Percentiles rank a stretch among this genome's conserved stretches.
Evolutionary conservation across 202 grass and related monocot genomes (phyloP).

Genomic region (Zoysia matrella): DNA sequence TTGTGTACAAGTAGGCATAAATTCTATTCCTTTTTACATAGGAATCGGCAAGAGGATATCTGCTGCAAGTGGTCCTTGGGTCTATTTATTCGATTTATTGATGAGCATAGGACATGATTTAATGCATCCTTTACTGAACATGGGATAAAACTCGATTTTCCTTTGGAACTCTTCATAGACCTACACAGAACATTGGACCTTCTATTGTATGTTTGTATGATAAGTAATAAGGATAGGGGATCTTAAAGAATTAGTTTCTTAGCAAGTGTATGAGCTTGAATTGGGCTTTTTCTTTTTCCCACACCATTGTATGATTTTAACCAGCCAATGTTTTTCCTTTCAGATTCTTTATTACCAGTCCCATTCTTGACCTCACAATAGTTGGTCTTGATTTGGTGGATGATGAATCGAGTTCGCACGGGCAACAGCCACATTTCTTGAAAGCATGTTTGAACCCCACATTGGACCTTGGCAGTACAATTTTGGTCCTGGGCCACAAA

Average conservation of each 20-base stretch:
- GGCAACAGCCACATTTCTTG: slow-evolving; percentile 69
- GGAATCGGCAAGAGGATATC: slow-evolving; percentile 36
- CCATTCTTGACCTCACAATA: slow-evolving; percentile 88
- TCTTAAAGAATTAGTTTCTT: slow-evolving; percentile 7
- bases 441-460: slow-evolving; percentile 83
- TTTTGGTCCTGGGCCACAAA: slow-evolving; percentile 72
- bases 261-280: not conserved
- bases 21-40: slow-evolving; percentile 40
- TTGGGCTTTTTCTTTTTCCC: slow-evolving; percentile 23
- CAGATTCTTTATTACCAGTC: slow-evolving; percentile 94
- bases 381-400: slow-evolving; percentile 62
- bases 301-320: slow-evolving; percentile 34
- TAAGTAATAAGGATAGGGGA: not conserved
- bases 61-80: slow-evolving; percentile 56
- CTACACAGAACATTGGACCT: slow-evolving; percentile 2
- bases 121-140: slow-evolving; percentile 41
- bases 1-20: slow-evolving; percentile 46
- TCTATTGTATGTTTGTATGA: not conserved
- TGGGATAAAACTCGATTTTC: slow-evolving; percentile 42
- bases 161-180: slow-evolving; percentile 27
- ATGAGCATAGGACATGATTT: slow-evolving; percentile 45
- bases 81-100: slow-evolving; percentile 47
- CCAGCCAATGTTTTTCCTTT: slow-evolving; percentile 28
- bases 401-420: slow-evolving; percentile 56
- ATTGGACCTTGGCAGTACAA: slow-evolving; percentile 74